Evolutionary conservation across 805 yeast genomes (phyloP).

Genomic region (Zygosaccharomyces lentus): DNA sequence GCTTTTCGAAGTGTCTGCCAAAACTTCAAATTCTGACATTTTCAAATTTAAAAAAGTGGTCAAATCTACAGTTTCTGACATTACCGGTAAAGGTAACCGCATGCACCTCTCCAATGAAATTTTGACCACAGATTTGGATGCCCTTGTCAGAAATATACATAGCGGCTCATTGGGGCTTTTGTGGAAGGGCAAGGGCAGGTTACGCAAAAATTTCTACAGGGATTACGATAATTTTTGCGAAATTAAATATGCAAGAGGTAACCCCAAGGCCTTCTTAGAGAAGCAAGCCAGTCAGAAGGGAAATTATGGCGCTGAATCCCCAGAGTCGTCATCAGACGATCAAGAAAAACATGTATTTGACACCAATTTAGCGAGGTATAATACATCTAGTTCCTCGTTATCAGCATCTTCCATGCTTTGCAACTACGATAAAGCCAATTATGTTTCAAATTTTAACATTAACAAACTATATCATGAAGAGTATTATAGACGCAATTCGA

Average conservation of each 20-base stretch:
- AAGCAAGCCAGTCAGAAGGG: constrained; percentile 15
- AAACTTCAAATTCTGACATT: constrained; percentile 40
- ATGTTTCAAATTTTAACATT: constrained; percentile 14
- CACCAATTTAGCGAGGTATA: constrained; percentile 12
- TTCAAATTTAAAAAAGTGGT: constrained; percentile 60
- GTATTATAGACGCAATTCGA: constrained; percentile 27
- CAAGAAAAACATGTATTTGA: constrained; percentile 14
- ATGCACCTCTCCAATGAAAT: constrained; percentile 37
- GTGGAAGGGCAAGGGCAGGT: constrained; percentile 50
- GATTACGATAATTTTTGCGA: constrained; percentile 17
- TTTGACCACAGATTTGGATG: constrained; percentile 38
- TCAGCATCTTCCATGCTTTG: constrained; percentile 27
- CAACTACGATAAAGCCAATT: constrained; percentile 24
- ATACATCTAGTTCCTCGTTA: constrained; percentile 22
- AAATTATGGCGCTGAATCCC: constrained; percentile 8
- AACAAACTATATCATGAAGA: constrained; percentile 26
- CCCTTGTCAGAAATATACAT: constrained; percentile 28
- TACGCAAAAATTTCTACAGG: constrained; percentile 25
- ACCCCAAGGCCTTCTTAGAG: constrained; percentile 19
- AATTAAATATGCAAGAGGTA: constrained; percentile 21
- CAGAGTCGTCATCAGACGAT: constrained; percentile 12
- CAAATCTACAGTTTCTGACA: constrained; percentile 69
- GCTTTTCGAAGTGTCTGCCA: constrained; percentile 45
- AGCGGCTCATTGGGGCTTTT: constrained; percentile 39
- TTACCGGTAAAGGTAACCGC: constrained; percentile 40